phyloP scores from a whole-genome alignment of 192 early-diverging fungal genomes.

The Entomortierella lignicola region DNA sequence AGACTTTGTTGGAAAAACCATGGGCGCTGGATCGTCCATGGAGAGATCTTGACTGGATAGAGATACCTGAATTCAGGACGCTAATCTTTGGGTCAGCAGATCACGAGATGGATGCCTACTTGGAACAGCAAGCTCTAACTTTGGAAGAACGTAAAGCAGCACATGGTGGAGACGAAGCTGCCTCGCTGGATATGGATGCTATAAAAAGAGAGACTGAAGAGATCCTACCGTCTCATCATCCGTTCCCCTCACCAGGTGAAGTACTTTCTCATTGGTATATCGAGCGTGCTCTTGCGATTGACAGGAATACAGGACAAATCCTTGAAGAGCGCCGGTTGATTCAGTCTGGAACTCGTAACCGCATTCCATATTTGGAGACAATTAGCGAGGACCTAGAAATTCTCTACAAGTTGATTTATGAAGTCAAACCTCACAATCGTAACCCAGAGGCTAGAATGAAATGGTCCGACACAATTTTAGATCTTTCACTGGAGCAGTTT shows the following conservation, averaged over 20 bases:
- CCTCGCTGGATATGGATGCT: constrained; percentile 23
- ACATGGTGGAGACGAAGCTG: constrained; percentile 42
- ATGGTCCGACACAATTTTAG: constrained; percentile 28
- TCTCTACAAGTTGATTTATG: constrained; percentile 69
- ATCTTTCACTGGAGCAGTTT: constrained; percentile 53
- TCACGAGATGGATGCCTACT: constrained; percentile 41
- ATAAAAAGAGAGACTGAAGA: constrained; percentile 51
- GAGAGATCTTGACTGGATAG: constrained; percentile 71
- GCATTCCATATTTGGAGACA: constrained; percentile 62
- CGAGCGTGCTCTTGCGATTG: constrained; percentile 65
- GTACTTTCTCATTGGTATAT: constrained; percentile 70
- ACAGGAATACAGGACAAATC: constrained; percentile 61
- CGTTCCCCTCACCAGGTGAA: constrained; percentile 62
- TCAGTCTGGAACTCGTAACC: constrained; percentile 60
- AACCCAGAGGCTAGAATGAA: constrained; percentile 23
- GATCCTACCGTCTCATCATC: constrained; percentile 40
- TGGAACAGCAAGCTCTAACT: constrained; percentile 21
- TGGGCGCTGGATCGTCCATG: constrained; percentile 63
- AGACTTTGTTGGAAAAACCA: constrained; percentile 21
- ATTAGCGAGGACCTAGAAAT: constrained; percentile 68
- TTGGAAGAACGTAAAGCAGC: constrained; percentile 45
- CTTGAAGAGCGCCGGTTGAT: constrained; percentile 67
- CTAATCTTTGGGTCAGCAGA: constrained; percentile 51
- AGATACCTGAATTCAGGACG: constrained; percentile 56
- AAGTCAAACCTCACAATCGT: constrained; percentile 56